These are phyloP conservation scores for Pseudognaphalium luteoalbum DNA, from an alignment of 129 eudicot genomes.

Conservation along the genomic window DNA sequence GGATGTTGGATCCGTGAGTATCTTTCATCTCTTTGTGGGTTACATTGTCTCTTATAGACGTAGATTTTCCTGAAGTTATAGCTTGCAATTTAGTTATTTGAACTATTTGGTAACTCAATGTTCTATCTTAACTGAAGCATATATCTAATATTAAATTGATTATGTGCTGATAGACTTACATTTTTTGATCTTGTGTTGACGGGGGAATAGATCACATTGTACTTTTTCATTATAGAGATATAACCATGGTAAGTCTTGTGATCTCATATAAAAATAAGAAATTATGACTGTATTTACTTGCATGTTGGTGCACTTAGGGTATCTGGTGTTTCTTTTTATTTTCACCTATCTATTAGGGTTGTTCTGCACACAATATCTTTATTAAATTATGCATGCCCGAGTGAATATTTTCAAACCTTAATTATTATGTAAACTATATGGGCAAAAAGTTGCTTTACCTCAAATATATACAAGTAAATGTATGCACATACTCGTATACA, in stretches of 20 bases:
- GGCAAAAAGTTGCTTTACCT: not conserved
- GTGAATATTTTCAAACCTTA: constrained; percentile 5
- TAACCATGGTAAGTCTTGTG: constrained; percentile 55
- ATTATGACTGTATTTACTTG: constrained; percentile 2
- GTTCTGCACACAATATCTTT: constrained; percentile 8
- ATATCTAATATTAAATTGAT: not conserved
- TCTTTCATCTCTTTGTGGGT: constrained; percentile 19
- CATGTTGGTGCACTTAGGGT: constrained; percentile 14
- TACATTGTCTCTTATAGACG: not conserved
- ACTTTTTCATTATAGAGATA: constrained; percentile 96
- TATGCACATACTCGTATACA: not conserved
- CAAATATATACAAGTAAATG: not conserved
- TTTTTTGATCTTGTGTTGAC: constrained; percentile 29
- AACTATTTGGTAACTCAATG: constrained; percentile 7
- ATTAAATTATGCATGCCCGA: constrained; percentile 5
- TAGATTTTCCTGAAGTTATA: constrained; percentile 9
- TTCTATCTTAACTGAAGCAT: not conserved
- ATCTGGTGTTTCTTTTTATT: not conserved
- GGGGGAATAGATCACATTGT: constrained; percentile 94
- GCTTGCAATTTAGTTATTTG: constrained; percentile 9
- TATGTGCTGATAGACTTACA: constrained; percentile 17
- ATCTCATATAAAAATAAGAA: not conserved
- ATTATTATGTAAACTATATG: constrained; percentile 9
- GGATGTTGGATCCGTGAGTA: constrained; percentile 99
- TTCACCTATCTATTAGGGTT: constrained; percentile 12